Conservation (phyloP, 352 stramenopile genomes). For the Phytophthora constricta region DNA sequence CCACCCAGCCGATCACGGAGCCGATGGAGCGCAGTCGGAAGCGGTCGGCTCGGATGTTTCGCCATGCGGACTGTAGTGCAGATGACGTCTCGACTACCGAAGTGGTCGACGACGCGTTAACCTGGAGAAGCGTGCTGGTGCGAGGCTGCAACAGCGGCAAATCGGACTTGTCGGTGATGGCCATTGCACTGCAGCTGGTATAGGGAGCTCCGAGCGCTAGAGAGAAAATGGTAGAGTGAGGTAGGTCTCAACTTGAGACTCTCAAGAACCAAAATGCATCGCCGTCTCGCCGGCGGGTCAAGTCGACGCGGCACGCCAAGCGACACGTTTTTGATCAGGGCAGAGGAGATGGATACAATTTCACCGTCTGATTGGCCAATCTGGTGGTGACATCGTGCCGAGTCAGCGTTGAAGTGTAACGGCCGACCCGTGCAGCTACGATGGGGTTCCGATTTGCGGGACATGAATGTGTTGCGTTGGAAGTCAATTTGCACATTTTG, state of each 20-base stretch:
- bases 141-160: conserved; percentile 47
- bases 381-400: no score
- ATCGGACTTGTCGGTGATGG: conserved; percentile 34
- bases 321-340: background rate
- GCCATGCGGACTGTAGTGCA: conserved; percentile 14
- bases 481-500: no score
- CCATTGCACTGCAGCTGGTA: conserved; percentile 17
- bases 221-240: conserved; percentile 29
- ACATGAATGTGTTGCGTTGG: no score
- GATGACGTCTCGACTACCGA: conserved; percentile 15
- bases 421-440: no score
- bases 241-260: background rate
- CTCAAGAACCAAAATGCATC: no score
- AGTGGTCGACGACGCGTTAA: conserved; percentile 11
- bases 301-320: background rate
- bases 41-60: conserved; percentile 41
- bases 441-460: no score
- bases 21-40: conserved; percentile 46
- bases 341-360: background rate
- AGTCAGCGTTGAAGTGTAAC: no score
- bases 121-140: conserved; percentile 14
- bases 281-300: no score
- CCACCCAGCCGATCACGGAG: conserved; percentile 59
- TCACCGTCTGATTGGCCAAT: no score
- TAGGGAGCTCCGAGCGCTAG: background rate